phyloP scores from a whole-genome alignment of 1,139 yeast species.

The Pichia sp. region DNA sequence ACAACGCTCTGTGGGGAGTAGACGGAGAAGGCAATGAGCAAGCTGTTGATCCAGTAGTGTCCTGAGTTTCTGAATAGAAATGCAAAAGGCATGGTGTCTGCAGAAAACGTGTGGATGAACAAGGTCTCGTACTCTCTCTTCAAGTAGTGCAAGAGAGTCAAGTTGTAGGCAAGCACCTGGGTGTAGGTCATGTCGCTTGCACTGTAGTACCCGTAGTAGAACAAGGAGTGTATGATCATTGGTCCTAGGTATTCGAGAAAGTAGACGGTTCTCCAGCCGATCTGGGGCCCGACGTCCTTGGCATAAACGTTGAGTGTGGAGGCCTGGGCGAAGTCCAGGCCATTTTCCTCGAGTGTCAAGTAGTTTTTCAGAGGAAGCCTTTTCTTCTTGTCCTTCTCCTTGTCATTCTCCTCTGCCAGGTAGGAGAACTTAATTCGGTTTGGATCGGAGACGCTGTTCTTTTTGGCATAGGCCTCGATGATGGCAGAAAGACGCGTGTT shows the following conservation, averaged over 20 bases:
- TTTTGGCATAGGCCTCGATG: slow-evolving; percentile 37
- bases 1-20: slow-evolving; percentile 50
- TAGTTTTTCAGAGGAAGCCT: slow-evolving; percentile 36
- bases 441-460: slow-evolving; percentile 40
- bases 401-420: slow-evolving; percentile 25
- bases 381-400: slow-evolving; percentile 34
- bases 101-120: slow-evolving; percentile 76
- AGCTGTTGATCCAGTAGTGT: slow-evolving; percentile 91
- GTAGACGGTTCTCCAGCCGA: slow-evolving; percentile 87
- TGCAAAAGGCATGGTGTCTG: slow-evolving; percentile 86
- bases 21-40: slow-evolving; percentile 61
- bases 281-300: slow-evolving; percentile 91
- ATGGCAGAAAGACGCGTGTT: slow-evolving; percentile 31
- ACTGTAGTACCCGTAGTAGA: slow-evolving; percentile 43
- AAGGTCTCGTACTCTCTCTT: slow-evolving; percentile 88
- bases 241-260: slow-evolving; percentile 89
- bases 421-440: slow-evolving; percentile 39
- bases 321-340: slow-evolving; percentile 29
- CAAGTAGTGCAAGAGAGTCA: slow-evolving; percentile 69
- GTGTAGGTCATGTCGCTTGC: slow-evolving; percentile 42
- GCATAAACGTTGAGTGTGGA: slow-evolving; percentile 44
- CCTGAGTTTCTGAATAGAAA: slow-evolving; percentile 83
- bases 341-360: slow-evolving; percentile 35
- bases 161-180: slow-evolving; percentile 49
- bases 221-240: slow-evolving; percentile 66